phyloP scores from a whole-genome alignment of 164 flowering plant genomes.

The Vitis vinifera region ASM3070453v1 NC_081821.1:2045001-2045500 shows the following conservation, averaged over 20 bases:
- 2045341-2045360: no score
- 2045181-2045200: conserved; percentile 88
- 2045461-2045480: no score
- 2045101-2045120: conserved; percentile 91
- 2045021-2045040: conserved; percentile 99
- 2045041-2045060: conserved; percentile 82
- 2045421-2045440: no score
- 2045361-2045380: no score
- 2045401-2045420: no score
- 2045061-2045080: conserved; percentile 67
- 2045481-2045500: no score
- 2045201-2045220: conserved; percentile 83
- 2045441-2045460: no score
- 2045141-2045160: conserved; percentile 98
- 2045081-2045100: conserved; percentile 83
- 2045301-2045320: not conserved
- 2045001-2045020: conserved; percentile 91
- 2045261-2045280: conserved; percentile 61
- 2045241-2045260: conserved; percentile 81
- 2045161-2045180: conserved; percentile 98
- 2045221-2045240: conserved; percentile 76
- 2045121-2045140: conserved; percentile 98
- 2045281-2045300: not conserved
- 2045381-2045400: no score
- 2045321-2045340: no score